Percentiles rank a stretch among this genome's conserved stretches.
Conservation (phyloP, 192 early-diverging fungal species). For the Podila horticola region DNA sequence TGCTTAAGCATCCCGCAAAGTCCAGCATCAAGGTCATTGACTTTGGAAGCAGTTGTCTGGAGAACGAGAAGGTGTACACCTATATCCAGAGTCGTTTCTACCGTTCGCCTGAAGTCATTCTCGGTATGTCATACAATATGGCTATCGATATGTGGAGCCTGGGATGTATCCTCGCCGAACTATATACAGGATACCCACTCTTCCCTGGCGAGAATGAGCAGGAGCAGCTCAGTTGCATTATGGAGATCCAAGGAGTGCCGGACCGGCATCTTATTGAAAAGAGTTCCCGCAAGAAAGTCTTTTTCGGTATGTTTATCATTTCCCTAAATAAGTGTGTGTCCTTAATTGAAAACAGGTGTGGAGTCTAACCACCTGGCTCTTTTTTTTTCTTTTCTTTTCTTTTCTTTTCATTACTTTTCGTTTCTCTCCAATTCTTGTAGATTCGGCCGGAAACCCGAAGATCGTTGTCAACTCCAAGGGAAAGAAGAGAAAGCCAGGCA, state of each 20-base stretch:
- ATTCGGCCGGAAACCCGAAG: conserved; percentile 61
- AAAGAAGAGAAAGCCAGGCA: conserved; percentile 78
- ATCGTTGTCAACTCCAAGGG: conserved; percentile 84
- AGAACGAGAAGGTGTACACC: conserved; percentile 92
- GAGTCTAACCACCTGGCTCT: too few relatives aligned
- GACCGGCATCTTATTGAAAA: conserved; percentile 75
- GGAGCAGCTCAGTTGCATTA: conserved; percentile 93
- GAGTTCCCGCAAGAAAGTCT: conserved; percentile 80
- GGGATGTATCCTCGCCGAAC: conserved; percentile 93
- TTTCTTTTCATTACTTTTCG: conserved; percentile 31
- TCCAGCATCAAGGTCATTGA: conserved; percentile 96
- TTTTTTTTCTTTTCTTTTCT: conserved; percentile 49
- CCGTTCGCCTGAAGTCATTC: conserved; percentile 94
- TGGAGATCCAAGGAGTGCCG: conserved; percentile 91
- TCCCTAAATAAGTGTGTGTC: too few relatives aligned
- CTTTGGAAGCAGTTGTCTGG: conserved; percentile 94
- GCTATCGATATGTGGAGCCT: conserved; percentile 97
- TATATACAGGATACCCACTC: conserved; percentile 85
- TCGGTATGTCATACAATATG: conserved; percentile 86
- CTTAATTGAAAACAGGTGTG: conserved; percentile 14
- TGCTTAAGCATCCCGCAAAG: conserved; percentile 74
- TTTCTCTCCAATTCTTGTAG: conserved; percentile 29
- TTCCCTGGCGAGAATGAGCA: conserved; percentile 98
- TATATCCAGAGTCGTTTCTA: conserved; percentile 98
- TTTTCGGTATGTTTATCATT: conserved; percentile 72